phyloP scores from a whole-genome alignment of 2,329 filamentous ascomycete species.

The Colletotrichum tropicale region DNA sequence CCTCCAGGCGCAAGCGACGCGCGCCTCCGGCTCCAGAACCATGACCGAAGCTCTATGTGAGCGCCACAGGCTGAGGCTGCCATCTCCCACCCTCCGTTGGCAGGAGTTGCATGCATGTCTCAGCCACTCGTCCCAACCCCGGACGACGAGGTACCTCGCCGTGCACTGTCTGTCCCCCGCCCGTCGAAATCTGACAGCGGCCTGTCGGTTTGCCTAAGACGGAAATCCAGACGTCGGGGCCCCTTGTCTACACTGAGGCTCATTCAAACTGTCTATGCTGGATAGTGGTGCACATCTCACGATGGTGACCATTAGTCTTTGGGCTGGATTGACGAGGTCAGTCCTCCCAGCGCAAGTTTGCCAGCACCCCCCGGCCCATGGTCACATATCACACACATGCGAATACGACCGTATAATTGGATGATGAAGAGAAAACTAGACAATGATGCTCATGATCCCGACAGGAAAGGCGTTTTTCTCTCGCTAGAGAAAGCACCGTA shows the following conservation, averaged over 20 bases:
- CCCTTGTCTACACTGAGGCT: background rate
- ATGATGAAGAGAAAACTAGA: background rate
- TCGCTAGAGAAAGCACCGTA: background rate
- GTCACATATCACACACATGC: background rate
- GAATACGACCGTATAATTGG: background rate
- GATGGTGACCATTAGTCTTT: background rate
- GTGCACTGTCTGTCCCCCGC: background rate
- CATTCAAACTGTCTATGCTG: background rate
- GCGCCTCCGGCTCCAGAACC: background rate
- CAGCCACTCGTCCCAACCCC: background rate
- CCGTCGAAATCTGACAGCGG: background rate
- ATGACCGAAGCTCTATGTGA: background rate
- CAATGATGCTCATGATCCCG: background rate
- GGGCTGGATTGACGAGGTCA: background rate
- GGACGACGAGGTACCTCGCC: background rate
- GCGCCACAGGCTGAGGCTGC: background rate
- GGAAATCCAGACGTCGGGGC: background rate
- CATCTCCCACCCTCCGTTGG: background rate
- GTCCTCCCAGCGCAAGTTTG: background rate
- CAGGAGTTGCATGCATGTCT: background rate
- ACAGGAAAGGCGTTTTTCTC: background rate
- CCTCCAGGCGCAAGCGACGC: background rate
- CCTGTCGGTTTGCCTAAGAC: slow-evolving; percentile 9
- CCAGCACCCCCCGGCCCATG: background rate
- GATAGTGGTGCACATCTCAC: background rate